phyloP scores from a whole-genome alignment of 2,329 filamentous ascomycete genomes.

The Pestalotiopsis sp. region DNA sequence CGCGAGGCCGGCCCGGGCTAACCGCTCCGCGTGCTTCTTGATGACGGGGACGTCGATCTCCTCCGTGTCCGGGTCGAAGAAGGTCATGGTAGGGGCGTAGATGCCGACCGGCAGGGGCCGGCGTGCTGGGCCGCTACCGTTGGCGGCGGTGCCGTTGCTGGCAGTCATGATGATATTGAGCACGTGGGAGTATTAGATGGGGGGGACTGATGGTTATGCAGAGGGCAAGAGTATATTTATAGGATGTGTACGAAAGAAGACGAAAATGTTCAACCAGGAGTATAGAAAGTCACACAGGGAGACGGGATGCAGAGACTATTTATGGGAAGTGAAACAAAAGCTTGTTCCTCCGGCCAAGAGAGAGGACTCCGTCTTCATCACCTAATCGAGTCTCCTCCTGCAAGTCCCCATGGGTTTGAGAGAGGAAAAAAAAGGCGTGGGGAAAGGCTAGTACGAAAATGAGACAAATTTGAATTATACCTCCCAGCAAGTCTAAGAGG shows the following conservation, averaged over 20 bases:
- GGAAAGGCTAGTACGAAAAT: constrained; percentile 12
- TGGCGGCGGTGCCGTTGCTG: constrained; percentile 26
- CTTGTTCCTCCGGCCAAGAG: background rate
- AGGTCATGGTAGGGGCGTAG: constrained; percentile 89
- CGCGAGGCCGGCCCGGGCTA: constrained; percentile 76
- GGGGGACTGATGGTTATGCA: constrained; percentile 4
- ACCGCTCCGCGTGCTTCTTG: constrained; percentile 78
- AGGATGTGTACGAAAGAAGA: constrained; percentile 2
- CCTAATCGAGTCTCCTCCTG: constrained; percentile 3
- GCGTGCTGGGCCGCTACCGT: constrained; percentile 36
- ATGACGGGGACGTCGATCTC: constrained; percentile 80
- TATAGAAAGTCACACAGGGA: constrained; percentile 15
- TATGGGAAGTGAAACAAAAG: background rate
- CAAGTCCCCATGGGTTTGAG: background rate
- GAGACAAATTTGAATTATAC: constrained; percentile 12
- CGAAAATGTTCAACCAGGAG: constrained; percentile 19
- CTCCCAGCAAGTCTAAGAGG: constrained; percentile 20
- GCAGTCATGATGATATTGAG: constrained; percentile 35
- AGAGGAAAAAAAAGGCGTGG: constrained; percentile 1
- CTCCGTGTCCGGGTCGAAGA: constrained; percentile 83
- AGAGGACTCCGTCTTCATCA: constrained; percentile 7
- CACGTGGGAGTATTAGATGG: constrained; percentile 1
- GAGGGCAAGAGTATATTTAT: background rate
- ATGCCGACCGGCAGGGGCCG: constrained; percentile 76
- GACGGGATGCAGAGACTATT: constrained; percentile 14